Evolutionary conservation across 2,329 filamentous ascomycete genomes (phyloP), one percentile per base, ranked within the genome.

Genomic region (Fusarium torulosum): DNA sequence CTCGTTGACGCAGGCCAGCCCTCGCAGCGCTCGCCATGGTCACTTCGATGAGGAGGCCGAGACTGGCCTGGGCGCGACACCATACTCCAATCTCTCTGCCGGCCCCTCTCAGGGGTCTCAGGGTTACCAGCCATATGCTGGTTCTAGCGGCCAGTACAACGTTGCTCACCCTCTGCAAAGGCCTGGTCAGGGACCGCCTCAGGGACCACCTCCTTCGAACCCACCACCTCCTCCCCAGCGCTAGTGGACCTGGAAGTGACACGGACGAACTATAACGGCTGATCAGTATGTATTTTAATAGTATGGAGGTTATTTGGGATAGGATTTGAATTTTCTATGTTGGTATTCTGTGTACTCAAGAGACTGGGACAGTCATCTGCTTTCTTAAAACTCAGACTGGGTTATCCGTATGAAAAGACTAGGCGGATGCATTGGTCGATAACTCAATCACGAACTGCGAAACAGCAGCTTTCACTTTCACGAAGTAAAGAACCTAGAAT

Each of bases 1-100:
- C 55, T 51, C 66, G 67, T 27, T 76, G 68, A 53, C 66, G 70
- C 55, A 75, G 61, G 42, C 75, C 63, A 75, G 74, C 25, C 49
- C 75, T 61, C 74, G 75, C 17, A 77, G 75, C 61, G 75, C 77
- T 4, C 76, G 75, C n/a, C 72, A 69, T 7, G 73, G 72, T 27
- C 73, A 73, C 4, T 82, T 81, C 56, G 82, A 84, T 53, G 79
- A 84, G 47, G 82, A 84, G 74, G 76, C 81, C 3, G 75, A 79
- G 63, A 79, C 73, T 3, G 79, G 76, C 21, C 72, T 78, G 52
- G 73, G 76, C 8, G 61, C 73, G 17, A 71, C 70, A 8, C 74
- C 72, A 17, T 79, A 77, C 59, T 71, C 72, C 57, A 75, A 74
- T 60, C 73, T 75, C 27, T 50, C 71, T 27, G 58, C 65, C 21